These are phyloP conservation scores for Lentinula detonsa DNA, from an alignment of 768 basidiomycete species.

Conservation along the genomic window DNA sequence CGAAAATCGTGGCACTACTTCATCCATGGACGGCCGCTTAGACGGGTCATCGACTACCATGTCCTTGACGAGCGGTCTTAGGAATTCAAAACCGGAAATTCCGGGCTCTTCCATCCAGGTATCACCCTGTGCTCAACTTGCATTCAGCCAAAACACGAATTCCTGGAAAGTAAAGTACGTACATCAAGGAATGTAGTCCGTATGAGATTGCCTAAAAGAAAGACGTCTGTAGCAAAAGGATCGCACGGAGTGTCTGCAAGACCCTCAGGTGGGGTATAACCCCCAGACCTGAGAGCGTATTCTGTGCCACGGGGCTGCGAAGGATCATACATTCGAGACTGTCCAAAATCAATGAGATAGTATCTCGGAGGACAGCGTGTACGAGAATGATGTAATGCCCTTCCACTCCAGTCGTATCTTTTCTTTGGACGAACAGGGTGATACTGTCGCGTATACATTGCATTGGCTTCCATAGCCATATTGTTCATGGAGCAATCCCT, in stretches of 20 bases:
- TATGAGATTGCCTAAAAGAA: constrained; percentile 30
- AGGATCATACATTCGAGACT: constrained; percentile 22
- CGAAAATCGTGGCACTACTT: constrained; percentile 11
- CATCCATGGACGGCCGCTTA: constrained; percentile 10
- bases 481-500: constrained; percentile 1
- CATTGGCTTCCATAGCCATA: constrained; percentile 1
- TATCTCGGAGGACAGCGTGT: constrained; percentile 26
- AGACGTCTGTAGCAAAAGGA: constrained; percentile 39
- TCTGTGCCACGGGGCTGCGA: constrained; percentile 19
- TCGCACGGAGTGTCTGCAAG: constrained; percentile 17
- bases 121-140: neutral
- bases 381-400: constrained; percentile 15
- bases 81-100: constrained; percentile 6
- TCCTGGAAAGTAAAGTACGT: neutral
- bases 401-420: constrained; percentile 1
- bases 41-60: constrained; percentile 1
- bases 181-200: constrained; percentile 8
- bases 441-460: neutral
- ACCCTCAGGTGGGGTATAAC: constrained; percentile 35
- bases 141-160: neutral
- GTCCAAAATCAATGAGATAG: constrained; percentile 34
- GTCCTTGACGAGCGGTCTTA: constrained; percentile 8
- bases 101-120: neutral
- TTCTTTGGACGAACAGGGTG: neutral
- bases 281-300: constrained; percentile 29